Base-by-base conservation (phyloP, 257 asterid species). In the Gentiana macrophylla region DNA sequence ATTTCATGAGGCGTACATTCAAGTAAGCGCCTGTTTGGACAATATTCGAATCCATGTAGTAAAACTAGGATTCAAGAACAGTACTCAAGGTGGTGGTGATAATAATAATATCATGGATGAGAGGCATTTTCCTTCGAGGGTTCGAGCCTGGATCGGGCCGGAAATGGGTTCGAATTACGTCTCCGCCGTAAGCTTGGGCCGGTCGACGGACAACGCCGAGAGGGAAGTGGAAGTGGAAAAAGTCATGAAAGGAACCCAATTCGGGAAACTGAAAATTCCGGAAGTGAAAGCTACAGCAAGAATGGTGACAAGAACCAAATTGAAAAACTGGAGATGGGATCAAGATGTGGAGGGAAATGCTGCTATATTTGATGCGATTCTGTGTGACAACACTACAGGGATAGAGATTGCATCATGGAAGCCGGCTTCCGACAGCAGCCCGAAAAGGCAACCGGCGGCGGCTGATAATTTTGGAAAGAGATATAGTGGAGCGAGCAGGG, bases 281-380 rank as follows among this genome's bases (percentile, higher is more conserved):
- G 59, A 65, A 61, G 86, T 86, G 79, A 86, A 78, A 65, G 80
- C 82, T 0, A 60, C 12, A 72, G 78, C 89, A 1, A 83, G 69
- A 5, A 74, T 76, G 80, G 76, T 79, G 2, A 81, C 79, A 0
- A 74, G 70, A 73, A 63, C 89, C 5, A 86, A 67, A 49, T 55
- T 83, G 54, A 89, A 72, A 71, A 81, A 78, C 35, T 89, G 97
- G 97, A 86, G 95, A 64, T 89, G 89, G 94, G 95, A 89, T 70
- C 97, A 83, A 36, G 97, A 89, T 33, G 83, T 74, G 58, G 94
- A 89, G 6, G 95, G 97, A 6, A 86, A 86, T 48, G 78, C 81
- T 2, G 97, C 80, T 0, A 46, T 66, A 6, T 83, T 83, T 12
- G 95, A 89, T 37, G 84, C 81, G 3, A 60, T 55, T 3, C 56